Evolutionary conservation across 495 filamentous ascomycete genomes (phyloP), one percentile per base, ranked within the genome.

Genomic region (Neurospora sp.): DNA sequence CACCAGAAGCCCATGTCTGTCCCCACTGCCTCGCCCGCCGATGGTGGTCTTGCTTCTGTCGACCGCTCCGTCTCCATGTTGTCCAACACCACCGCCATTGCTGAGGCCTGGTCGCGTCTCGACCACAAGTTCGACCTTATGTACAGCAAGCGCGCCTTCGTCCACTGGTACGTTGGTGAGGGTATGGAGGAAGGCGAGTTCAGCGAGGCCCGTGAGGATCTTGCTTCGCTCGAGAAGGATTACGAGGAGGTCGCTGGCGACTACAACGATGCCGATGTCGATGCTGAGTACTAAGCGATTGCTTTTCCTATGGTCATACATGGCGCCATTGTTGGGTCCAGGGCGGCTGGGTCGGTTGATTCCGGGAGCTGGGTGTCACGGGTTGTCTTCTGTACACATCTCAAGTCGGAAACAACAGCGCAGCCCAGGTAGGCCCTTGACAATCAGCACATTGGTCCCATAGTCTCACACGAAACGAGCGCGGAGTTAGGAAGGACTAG

Each of bases 121-220:
- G 92, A 95, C 82, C 89, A 93, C 86, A 97, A 97, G 84, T 97
- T 97, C 83, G 94, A 97, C 77, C 92, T 97, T 75, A 97, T 97
- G 94, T 96, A 97, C 86, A 92, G 89, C 84, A 97, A 97, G 89
- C 92, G 93, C 77, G 93, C 93, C 53, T 97, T 97, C 79, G 93
- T 97, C 18, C 93, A 97, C 83, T 97, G 93, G 93, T 97, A 97
- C 78, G 93, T 97, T 65, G 93, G 93, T 77, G 93, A 97, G 84
- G 93, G 93, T 84, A 97, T 97, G 93, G 93, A 97, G 86, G 93
- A 97, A 81, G 93, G 93, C 75, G 93, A 97, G 84, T 97, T 97
- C 84, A 91, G 89, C 72, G 93, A 97, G 85, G 93, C 93, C 68
- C 89, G 93, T 71, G 93, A 97, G 86, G 93, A 97, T 80, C 85